Percentiles rank a stretch among this genome's conserved stretches.
These are phyloP conservation scores for Trematosphaeria pertusa DNA, from an alignment of 2,329 filamentous ascomycete species.

Conservation along the genomic window DNA sequence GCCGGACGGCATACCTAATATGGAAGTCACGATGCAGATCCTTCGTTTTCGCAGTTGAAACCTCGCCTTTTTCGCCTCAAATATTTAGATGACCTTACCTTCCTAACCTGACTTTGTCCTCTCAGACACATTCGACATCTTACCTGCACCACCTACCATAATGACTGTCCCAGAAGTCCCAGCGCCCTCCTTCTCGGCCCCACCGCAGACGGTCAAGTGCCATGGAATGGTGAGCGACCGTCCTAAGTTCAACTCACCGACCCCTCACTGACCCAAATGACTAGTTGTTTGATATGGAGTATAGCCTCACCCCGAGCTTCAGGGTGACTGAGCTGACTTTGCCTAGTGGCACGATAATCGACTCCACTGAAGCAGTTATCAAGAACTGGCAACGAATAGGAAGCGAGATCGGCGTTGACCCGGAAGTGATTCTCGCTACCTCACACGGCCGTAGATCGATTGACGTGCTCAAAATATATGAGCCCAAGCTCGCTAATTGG, in stretches of 20 bases:
- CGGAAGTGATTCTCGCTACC: conserved; percentile 83
- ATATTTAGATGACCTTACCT: background rate
- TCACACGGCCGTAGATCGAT: conserved; percentile 92
- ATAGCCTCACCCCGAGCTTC: conserved; percentile 5
- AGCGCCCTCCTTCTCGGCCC: conserved; percentile 50
- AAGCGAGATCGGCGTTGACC: conserved; percentile 81
- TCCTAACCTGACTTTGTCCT: too few relatives aligned
- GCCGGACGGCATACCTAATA: conserved; percentile 23
- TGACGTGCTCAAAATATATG: conserved; percentile 79
- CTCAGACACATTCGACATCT: too few relatives aligned
- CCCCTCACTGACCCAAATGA: conserved; percentile 16
- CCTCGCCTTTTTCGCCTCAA: conserved; percentile 2
- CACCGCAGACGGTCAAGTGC: conserved; percentile 49
- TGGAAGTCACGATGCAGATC: conserved; percentile 12
- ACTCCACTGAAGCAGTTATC: conserved; percentile 77
- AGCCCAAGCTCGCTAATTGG: conserved; percentile 87
- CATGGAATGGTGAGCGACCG: conserved; percentile 49
- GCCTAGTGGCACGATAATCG: conserved; percentile 76
- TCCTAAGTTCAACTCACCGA: background rate
- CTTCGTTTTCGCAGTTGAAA: background rate
- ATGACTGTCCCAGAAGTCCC: conserved; percentile 43
- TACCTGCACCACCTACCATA: conserved; percentile 8
- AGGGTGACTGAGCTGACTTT: too few relatives aligned
- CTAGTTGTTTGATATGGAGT: conserved; percentile 48
- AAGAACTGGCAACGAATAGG: conserved; percentile 84